Evolutionary conservation across 108 stramenopile species (phyloP).

Genomic region (Skeletonema costatum): DNA sequence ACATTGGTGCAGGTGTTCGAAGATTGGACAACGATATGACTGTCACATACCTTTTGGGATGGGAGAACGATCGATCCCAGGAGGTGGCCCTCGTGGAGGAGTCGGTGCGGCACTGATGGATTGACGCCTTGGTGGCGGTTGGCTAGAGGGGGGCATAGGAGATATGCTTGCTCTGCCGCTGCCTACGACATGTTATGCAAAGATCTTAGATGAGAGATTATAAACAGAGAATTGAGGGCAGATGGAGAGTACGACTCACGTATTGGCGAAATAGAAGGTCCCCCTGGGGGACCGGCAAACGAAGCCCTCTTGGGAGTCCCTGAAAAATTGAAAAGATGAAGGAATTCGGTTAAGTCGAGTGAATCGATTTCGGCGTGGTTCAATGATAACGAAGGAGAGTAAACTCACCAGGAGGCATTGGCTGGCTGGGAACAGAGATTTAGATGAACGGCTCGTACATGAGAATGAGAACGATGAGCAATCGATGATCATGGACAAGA

Average conservation of each 20-base stretch:
- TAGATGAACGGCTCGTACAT: too few species aligned
- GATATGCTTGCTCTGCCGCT: slow-evolving; percentile 4
- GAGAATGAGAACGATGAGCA: too few species aligned
- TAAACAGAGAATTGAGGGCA: background rate
- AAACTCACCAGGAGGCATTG: slow-evolving; percentile 14
- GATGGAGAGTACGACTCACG: slow-evolving; percentile 1
- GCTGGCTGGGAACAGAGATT: too few species aligned
- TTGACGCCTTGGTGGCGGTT: slow-evolving; percentile 10
- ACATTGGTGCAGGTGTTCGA: slow-evolving; percentile 7
- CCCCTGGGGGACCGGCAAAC: slow-evolving; percentile 11
- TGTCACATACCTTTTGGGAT: slow-evolving; percentile 5
- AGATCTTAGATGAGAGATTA: background rate
- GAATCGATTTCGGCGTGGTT: background rate
- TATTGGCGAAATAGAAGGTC: slow-evolving; percentile 12
- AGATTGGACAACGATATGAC: slow-evolving; percentile 6
- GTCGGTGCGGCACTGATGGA: background rate
- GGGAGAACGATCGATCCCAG: background rate
- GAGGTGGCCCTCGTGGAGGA: slow-evolving; percentile 3
- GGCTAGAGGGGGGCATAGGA: slow-evolving; percentile 20
- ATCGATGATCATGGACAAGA: too few species aligned
- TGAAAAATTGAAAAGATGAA: background rate
- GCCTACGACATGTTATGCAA: background rate
- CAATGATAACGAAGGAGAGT: background rate
- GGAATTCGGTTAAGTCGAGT: background rate
- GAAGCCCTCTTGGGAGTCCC: slow-evolving; percentile 4